Evolutionary conservation across 2,329 filamentous ascomycete genomes (phyloP), one percentile per base, ranked within the genome.

Genomic region (Fusarium mangiferae): DNA sequence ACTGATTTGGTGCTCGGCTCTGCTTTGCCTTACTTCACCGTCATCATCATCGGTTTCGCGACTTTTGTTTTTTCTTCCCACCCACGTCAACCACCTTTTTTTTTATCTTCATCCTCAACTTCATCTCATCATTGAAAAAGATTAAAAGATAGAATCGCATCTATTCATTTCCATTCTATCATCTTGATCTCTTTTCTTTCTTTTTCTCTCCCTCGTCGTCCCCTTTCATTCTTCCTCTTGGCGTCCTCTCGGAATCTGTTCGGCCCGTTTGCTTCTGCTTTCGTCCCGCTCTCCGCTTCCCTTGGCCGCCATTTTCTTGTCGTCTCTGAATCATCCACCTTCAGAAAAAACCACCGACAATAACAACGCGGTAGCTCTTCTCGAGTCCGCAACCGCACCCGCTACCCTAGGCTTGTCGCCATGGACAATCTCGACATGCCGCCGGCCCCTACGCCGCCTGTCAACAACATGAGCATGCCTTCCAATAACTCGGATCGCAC

Each of bases 381-480:
- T 75, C 45, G 72, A 75, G 72, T 75, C 72, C 71, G 73, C 75
- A 66, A 66, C 69, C 76, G 66, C 75, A 66, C 48, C 66, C 73
- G 58, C 66, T 68, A 64, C 62, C 60, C 70, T 51, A 68, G 73
- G 70, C 62, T 44, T 70, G 51, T 48, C 59, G 69, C 68, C 62
- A 80, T 78, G 78, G 77, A 79, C 68, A 82, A 72, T 55, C 51
- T 84, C 78, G 83, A 84, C 77, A 82, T 89, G 75, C 86, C 86
- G 60, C 84, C 87, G 69, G 88, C 88, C 66, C 87, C 87, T 66
- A 87, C 86, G 78, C 84, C 84, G 70, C 84, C 84, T 58, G 81
- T 83, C 74, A 84, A 82, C 67, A 81, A 76, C 71, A 80, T 80
- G 75, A 80, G 81, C 76, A 79, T 82, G 80, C 80, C 80, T 8